These are phyloP conservation scores for Radiomyces spectabilis DNA, from an alignment of 192 early-diverging fungal genomes.

Conservation along the genomic window DNA sequence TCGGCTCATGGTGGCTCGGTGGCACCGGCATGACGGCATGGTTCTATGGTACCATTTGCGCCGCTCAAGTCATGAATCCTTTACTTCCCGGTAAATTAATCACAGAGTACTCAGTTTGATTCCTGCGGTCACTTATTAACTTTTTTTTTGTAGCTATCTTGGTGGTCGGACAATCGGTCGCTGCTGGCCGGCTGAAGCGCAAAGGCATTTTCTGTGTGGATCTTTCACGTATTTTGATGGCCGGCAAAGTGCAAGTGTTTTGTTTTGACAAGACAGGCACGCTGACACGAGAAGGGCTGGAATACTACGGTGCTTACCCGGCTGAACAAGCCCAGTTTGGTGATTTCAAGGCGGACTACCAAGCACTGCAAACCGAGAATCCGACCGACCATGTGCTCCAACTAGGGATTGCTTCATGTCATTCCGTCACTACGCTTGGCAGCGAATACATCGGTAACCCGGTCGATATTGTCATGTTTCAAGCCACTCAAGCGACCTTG, in stretches of 20 bases:
- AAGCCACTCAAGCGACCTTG: slow-evolving; percentile 30
- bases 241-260: slow-evolving; percentile 64
- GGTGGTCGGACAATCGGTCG: slow-evolving; percentile 64
- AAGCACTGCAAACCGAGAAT: neutral
- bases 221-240: slow-evolving; percentile 57
- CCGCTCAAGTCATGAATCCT: slow-evolving; percentile 62
- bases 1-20: slow-evolving; percentile 35
- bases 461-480: slow-evolving; percentile 66
- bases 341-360: neutral
- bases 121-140: neutral
- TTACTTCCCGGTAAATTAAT: slow-evolving; percentile 24
- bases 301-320: slow-evolving; percentile 41
- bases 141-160: slow-evolving; percentile 48
- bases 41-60: slow-evolving; percentile 56
- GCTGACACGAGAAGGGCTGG: slow-evolving; percentile 63
- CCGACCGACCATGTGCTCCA: neutral
- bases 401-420: slow-evolving; percentile 40
- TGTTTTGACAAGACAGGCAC: slow-evolving; percentile 76
- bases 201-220: slow-evolving; percentile 62
- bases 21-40: slow-evolving; percentile 46
- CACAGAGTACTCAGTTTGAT: neutral
- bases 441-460: slow-evolving; percentile 53
- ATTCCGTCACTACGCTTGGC: slow-evolving; percentile 45
- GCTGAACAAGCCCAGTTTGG: neutral
- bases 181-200: slow-evolving; percentile 44